A percentile compares a stretch with the other conserved stretches of the same genome.
Conservation (phyloP, 768 basidiomycete species). For the Hypsizygus marmoreus region DNA sequence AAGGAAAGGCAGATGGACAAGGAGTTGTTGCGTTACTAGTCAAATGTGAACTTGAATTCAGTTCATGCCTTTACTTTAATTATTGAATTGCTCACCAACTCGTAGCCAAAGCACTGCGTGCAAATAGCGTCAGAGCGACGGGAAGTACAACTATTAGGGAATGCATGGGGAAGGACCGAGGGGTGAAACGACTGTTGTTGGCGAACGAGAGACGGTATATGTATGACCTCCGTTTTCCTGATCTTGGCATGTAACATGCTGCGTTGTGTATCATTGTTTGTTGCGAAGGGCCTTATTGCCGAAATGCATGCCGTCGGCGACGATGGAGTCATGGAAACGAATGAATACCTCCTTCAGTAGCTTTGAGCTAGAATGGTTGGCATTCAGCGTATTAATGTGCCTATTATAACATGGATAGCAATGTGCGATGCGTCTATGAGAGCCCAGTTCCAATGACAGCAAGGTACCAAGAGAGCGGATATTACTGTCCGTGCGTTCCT, state of each 20-base stretch:
- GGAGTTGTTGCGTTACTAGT: conserved; percentile 45
- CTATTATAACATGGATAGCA: conserved; percentile 11
- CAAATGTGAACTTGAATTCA: conserved; percentile 3
- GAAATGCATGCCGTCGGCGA: conserved; percentile 3
- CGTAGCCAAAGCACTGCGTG: conserved; percentile 6
- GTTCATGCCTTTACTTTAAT: not conserved
- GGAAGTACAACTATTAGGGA: conserved; percentile 12
- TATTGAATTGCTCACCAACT: conserved; percentile 11
- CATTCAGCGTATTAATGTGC: not conserved
- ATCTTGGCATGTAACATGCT: conserved; percentile 13
- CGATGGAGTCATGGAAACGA: conserved; percentile 4
- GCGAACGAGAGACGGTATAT: not conserved
- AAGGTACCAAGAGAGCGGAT: not conserved
- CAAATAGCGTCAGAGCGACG: conserved; percentile 15
- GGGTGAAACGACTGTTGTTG: conserved; percentile 2
- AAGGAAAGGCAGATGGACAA: conserved; percentile 48
- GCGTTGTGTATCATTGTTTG: conserved; percentile 4
- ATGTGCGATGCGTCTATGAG: conserved; percentile 7
- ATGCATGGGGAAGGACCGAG: conserved; percentile 10
- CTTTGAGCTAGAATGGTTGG: too few species aligned
- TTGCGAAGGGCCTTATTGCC: conserved; percentile 10
- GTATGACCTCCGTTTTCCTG: conserved; percentile 7
- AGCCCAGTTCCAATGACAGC: not conserved
- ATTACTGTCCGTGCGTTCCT: not conserved
- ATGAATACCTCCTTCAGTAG: too few species aligned